Evolutionary conservation across 805 yeast species (phyloP), one percentile per base, ranked within the genome.

Genomic region (Kregervanrija pseudodelftensis): DNA sequence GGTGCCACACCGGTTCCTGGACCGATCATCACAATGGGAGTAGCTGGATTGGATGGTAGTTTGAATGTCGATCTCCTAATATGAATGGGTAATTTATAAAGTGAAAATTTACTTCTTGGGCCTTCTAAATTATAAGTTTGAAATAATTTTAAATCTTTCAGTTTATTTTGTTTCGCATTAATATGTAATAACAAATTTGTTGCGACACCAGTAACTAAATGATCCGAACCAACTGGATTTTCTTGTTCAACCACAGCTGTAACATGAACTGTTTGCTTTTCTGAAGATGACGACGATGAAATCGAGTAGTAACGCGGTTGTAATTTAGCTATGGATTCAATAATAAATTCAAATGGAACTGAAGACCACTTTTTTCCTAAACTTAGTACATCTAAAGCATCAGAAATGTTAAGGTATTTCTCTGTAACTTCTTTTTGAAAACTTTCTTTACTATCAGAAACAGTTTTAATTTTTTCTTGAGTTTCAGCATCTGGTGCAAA

Each of bases 1-100:
- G 99, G 99, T 9, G 99, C 98, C 41, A 91, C 91, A 64, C 99
- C 99, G 3, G 99, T 93, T 52, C 99, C 99, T 39, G 99, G 98
- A 30, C 99, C 99, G 58, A 91, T 76, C 84, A 90, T 78, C 56
- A 91, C 88, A 16, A 91, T 74, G 13, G 98, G 97, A 31, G 82
- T 79, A 3, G 76, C 65, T 31, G 95, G 83, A 60, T 87, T 86
- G 8, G 89, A 73, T 15, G 99, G 99, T 51, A 93, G 73, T 71
- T 89, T 90, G 73, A 91, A 93, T 46, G 91, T 85, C 7, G 98
- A 90, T 66, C 93, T 88, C 67, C 98, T 86, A 39, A 93, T 84
- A 62, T 90, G 96, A 36, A 93, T 82, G 4, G 97, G 97, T 43
- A 89, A 71, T 58, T 82, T 85, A 60, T 50, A 76, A n/a, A 68